Evolutionary conservation across 441 rosid species (phyloP).

Genomic region (Biscutella laevigata): DNA sequence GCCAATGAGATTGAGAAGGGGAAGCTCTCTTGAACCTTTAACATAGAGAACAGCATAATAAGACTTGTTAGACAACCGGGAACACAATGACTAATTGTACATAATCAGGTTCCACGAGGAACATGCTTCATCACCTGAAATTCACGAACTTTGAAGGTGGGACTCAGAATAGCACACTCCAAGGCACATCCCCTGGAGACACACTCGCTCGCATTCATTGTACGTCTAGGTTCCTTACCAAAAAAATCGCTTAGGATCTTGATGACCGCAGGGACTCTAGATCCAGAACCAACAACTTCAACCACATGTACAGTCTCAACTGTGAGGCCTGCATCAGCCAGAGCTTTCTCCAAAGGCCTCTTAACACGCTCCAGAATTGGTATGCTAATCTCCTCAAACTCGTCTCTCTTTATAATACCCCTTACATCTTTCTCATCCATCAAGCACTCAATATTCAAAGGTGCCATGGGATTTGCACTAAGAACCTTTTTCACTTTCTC

Average conservation of each 20-base stretch:
- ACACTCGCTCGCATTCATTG: slow-evolving; percentile 98
- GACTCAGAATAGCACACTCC: slow-evolving; percentile 95
- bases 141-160: slow-evolving; percentile 91
- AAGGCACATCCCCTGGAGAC: slow-evolving; percentile 88
- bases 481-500: slow-evolving; percentile 93
- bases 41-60: not conserved
- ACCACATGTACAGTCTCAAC: slow-evolving; percentile 73
- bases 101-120: too few species aligned
- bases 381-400: slow-evolving; percentile 73
- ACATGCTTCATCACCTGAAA: too few species aligned
- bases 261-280: slow-evolving; percentile 75
- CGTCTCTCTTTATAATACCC: slow-evolving; percentile 82
- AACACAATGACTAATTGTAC: too few species aligned
- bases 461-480: slow-evolving; percentile 90
- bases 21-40: slow-evolving; percentile 89
- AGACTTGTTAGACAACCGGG: not conserved
- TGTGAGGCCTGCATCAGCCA: slow-evolving; percentile 69
- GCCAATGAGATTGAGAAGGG: slow-evolving; percentile 72
- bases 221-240: slow-evolving; percentile 91
- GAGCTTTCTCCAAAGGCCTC: slow-evolving; percentile 83
- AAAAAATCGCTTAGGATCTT: slow-evolving; percentile 80
- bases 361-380: slow-evolving; percentile 87
- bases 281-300: slow-evolving; percentile 87
- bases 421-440: slow-evolving; percentile 97
- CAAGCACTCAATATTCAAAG: slow-evolving; percentile 82